These are phyloP conservation scores for Penicillium brevicompactum DNA, from an alignment of 2,329 filamentous ascomycete species.

Conservation along the genomic window DNA sequence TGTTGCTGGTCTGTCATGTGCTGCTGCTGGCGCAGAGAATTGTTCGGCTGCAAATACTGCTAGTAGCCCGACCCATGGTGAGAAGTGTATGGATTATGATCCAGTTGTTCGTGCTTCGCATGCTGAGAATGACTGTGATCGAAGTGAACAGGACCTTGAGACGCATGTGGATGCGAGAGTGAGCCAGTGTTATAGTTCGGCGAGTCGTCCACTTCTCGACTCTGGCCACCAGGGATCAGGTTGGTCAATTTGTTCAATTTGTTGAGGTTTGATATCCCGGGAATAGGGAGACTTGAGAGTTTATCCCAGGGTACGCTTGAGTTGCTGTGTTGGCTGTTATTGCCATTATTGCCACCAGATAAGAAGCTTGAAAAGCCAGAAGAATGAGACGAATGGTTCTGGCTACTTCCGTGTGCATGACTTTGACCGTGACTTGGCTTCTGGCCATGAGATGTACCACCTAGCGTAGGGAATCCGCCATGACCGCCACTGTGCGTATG, in stretches of 20 bases:
- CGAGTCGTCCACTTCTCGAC: neutral
- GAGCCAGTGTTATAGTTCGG: no score
- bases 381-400: conserved; percentile 9
- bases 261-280: conserved; percentile 40
- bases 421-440: conserved; percentile 15
- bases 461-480: conserved; percentile 28
- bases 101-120: no score
- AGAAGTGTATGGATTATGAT: no score
- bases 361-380: conserved; percentile 23
- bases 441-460: conserved; percentile 21
- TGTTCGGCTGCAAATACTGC: no score
- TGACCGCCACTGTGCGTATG: conserved; percentile 36
- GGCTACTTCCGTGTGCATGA: conserved; percentile 14
- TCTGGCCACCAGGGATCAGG: conserved; percentile 30
- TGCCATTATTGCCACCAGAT: conserved; percentile 16
- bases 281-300: conserved; percentile 26
- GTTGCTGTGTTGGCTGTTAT: conserved; percentile 17
- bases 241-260: conserved; percentile 37
- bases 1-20: no score
- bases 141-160: no score
- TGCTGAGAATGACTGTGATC: no score
- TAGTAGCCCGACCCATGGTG: no score
- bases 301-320: conserved; percentile 28
- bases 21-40: no score
- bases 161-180: neutral